A percentile compares a stretch with the other conserved stretches of the same genome.
Evolutionary conservation across 148 eudicot species (phyloP).

Genomic region (Persicaria tinctoria): DNA sequence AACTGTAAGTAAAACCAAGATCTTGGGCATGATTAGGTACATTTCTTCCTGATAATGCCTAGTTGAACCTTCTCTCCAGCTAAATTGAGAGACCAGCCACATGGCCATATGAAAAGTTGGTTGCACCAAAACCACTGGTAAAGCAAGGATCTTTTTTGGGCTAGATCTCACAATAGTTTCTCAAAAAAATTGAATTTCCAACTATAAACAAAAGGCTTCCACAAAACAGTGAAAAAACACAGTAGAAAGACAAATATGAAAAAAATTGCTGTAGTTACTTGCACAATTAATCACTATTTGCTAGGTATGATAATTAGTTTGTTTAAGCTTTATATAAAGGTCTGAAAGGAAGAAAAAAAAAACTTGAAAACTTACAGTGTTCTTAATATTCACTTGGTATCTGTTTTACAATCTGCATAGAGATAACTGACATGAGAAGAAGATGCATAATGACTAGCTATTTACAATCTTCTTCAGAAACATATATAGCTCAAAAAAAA

Average conservation of each 20-base stretch:
- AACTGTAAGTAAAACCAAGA: neutral
- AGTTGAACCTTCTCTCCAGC: neutral
- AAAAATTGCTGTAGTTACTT: neutral
- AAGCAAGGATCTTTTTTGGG: neutral
- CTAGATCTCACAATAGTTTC: neutral
- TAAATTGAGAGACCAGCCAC: neutral
- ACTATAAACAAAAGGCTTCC: neutral
- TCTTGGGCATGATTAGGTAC: neutral
- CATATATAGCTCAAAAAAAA: neutral
- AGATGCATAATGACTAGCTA: neutral
- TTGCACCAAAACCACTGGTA: neutral
- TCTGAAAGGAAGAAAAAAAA: conserved; percentile 8
- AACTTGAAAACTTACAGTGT: conserved; percentile 43
- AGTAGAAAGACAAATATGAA: neutral
- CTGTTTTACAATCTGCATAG: conserved; percentile 58
- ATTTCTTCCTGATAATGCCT: neutral
- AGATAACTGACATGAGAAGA: neutral
- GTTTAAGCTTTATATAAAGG: neutral
- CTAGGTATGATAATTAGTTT: neutral
- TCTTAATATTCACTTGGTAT: conserved; percentile 49
- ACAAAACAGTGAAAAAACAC: neutral
- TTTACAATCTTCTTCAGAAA: neutral
- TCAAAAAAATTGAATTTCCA: neutral
- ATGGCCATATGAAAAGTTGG: neutral
- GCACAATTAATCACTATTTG: neutral